Evolutionary conservation across 768 basidiomycete species (phyloP), one percentile per base, ranked within the genome.

Genomic region (Lactarius quietus): DNA sequence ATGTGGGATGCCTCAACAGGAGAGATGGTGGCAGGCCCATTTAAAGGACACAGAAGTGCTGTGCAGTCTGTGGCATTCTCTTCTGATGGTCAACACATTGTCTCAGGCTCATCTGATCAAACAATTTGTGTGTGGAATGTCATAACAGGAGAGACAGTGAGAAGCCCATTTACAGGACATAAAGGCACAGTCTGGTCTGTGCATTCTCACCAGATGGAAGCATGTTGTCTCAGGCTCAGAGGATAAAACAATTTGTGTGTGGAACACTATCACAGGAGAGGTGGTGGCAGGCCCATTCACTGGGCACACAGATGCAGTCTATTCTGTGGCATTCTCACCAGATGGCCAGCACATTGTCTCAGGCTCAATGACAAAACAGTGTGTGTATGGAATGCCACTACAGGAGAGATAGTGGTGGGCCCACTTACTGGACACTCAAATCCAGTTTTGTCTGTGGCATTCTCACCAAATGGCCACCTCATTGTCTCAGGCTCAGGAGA

Each of bases 1-100:
- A 17, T 63, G n/a, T 63, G 62, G 62, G 31, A 63, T n/a, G 45
- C 39, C 10, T n/a, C 4, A 18, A 63, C 38, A 1, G 62, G 62
- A 31, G 38, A 33, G 15, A 20, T 26, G 2, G 31, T 48, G 41
- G 52, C 31, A n/a, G n/a, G 20, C 20, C 45, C 23, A n/a, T 23
- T 26, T 48, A 26, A n/a, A 23, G 45, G 23, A 48, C 45, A 48
- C 45, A 23, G 10, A 8, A 3, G 6, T 51, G 0, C 0, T 2
- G 48, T 51, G 14, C 6, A 1, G 12, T 51, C 23, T 28, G 26
- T 51, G 23, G 26, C 26, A 7, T 28, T 51, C 23, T 51, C 48
- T 3, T 23, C 48, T 26, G 48, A 51, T 51, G 48, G 48, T 23
- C 23, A 26, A 14, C 14, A n/a, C 26, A 51, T 51, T 14, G 14